Percentiles rank a stretch among this genome's conserved stretches.
Conservation (phyloP, 2,329 filamentous ascomycete species). For the Calonectria leucothoes region DNA sequence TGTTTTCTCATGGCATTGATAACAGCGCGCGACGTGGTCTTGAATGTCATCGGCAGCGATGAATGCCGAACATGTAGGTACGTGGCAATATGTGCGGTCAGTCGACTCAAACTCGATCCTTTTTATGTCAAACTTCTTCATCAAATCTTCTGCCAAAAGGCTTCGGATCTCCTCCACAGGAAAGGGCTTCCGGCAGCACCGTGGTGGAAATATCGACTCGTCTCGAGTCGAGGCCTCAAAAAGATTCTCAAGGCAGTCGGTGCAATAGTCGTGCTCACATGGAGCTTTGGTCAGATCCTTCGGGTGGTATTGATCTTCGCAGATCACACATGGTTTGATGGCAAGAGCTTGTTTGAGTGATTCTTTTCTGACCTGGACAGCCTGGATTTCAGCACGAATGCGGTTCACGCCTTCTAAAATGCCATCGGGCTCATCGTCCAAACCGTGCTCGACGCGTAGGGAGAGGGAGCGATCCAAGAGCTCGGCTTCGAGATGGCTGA, state of each 20-base stretch:
- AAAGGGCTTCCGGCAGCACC: slow-evolving; percentile 61
- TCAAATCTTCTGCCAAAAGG: slow-evolving; percentile 51
- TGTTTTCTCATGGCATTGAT: slow-evolving; percentile 55
- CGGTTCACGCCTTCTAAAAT: not conserved
- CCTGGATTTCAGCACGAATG: not conserved
- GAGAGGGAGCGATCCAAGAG: not conserved
- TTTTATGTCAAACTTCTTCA: slow-evolving; percentile 55
- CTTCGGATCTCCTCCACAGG: slow-evolving; percentile 45
- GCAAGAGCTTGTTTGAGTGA: not conserved
- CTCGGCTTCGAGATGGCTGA: not conserved
- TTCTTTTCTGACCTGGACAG: not conserved
- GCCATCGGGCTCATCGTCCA: not conserved
- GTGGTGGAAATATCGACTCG: slow-evolving; percentile 65
- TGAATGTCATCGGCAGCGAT: slow-evolving; percentile 50
- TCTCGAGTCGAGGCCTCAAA: slow-evolving; percentile 58
- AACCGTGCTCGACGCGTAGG: not conserved
- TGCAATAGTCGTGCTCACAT: slow-evolving; percentile 64
- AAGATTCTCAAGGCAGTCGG: slow-evolving; percentile 56
- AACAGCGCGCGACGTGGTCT: slow-evolving; percentile 53
- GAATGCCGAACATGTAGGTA: slow-evolving; percentile 58
- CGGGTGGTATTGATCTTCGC: not conserved
- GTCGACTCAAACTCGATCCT: slow-evolving; percentile 60
- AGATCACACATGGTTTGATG: slow-evolving; percentile 3
- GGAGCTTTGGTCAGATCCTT: slow-evolving; percentile 19
- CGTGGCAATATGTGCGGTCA: slow-evolving; percentile 63